Percentiles rank a stretch among this genome's conserved stretches.
phyloP scores from a whole-genome alignment of 768 basidiomycete species.

The Lactifluus hygrophoroides region DNA sequence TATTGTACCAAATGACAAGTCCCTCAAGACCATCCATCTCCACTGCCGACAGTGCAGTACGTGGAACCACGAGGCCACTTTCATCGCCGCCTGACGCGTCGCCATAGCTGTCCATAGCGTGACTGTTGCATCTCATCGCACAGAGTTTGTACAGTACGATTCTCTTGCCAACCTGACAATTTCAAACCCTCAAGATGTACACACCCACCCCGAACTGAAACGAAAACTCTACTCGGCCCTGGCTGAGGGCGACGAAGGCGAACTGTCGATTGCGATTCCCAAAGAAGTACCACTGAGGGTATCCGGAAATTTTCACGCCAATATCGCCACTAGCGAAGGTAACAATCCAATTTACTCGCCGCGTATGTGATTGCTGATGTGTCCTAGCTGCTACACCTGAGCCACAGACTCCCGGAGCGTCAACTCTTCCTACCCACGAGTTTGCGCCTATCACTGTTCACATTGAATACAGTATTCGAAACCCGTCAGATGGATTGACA shows the following conservation, averaged over 20 bases:
- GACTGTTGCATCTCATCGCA: slow-evolving; percentile 58
- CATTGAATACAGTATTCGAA: slow-evolving; percentile 72
- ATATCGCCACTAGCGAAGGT: slow-evolving; percentile 51
- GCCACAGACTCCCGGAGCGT: slow-evolving; percentile 56
- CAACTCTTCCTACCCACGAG: slow-evolving; percentile 28
- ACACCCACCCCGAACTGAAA: slow-evolving; percentile 89
- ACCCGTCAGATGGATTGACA: slow-evolving; percentile 78
- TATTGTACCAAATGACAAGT: slow-evolving; percentile 68
- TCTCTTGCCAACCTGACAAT: slow-evolving; percentile 58
- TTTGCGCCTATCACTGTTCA: slow-evolving; percentile 69
- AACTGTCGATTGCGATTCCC: slow-evolving; percentile 83
- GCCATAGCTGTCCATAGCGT: slow-evolving; percentile 60
- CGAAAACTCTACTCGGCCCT: slow-evolving; percentile 84
- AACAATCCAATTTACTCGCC: slow-evolving; percentile 5
- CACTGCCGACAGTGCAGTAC: slow-evolving; percentile 84
- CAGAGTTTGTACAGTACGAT: slow-evolving; percentile 75
- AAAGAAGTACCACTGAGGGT: slow-evolving; percentile 59
- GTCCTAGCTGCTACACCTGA: slow-evolving; percentile 64
- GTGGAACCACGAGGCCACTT: slow-evolving; percentile 24
- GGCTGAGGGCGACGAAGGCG: slow-evolving; percentile 89
- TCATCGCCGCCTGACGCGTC: slow-evolving; percentile 21
- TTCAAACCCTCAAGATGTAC: slow-evolving; percentile 66
- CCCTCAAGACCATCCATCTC: slow-evolving; percentile 76
- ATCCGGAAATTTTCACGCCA: slow-evolving; percentile 39
- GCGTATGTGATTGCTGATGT: not conserved